These are phyloP conservation scores for Marasmius tenuissimus DNA, from an alignment of 1,284 basidiomycete genomes.

Conservation along the genomic window DNA sequence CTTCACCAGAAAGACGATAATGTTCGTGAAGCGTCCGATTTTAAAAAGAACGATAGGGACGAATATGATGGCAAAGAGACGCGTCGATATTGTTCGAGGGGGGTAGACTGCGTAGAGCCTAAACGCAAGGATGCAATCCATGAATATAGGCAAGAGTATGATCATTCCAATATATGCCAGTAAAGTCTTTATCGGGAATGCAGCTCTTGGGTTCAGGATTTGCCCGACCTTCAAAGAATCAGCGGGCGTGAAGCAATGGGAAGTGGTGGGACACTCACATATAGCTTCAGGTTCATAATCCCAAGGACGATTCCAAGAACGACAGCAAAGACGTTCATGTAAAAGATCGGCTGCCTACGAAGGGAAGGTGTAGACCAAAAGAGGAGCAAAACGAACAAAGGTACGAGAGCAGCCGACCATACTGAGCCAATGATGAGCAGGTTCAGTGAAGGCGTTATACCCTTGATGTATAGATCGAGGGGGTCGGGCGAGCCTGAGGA, in stretches of 20 bases:
- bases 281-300: conserved; percentile 9
- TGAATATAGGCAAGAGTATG: not conserved
- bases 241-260: not conserved
- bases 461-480: conserved; percentile 5
- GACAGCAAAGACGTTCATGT: conserved; percentile 21
- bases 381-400: conserved; percentile 19
- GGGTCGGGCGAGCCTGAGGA: not conserved
- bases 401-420: conserved; percentile 18
- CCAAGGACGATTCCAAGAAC: conserved; percentile 15
- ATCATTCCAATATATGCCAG: not conserved
- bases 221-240: not conserved
- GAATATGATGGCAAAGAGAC: not conserved
- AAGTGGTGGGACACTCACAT: not conserved
- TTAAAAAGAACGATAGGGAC: not conserved
- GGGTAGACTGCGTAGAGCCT: not conserved
- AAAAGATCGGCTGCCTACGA: conserved; percentile 20
- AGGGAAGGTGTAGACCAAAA: conserved; percentile 19
- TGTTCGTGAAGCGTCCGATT: not conserved
- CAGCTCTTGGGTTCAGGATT: not conserved
- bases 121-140: not conserved
- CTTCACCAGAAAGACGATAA: not conserved
- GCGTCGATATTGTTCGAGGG: not conserved
- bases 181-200: not conserved
- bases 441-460: conserved; percentile 17
- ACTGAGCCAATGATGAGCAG: conserved; percentile 20